Evolutionary conservation across 352 stramenopile species (phyloP).

Genomic region (Blastocystis sp.): DNA sequence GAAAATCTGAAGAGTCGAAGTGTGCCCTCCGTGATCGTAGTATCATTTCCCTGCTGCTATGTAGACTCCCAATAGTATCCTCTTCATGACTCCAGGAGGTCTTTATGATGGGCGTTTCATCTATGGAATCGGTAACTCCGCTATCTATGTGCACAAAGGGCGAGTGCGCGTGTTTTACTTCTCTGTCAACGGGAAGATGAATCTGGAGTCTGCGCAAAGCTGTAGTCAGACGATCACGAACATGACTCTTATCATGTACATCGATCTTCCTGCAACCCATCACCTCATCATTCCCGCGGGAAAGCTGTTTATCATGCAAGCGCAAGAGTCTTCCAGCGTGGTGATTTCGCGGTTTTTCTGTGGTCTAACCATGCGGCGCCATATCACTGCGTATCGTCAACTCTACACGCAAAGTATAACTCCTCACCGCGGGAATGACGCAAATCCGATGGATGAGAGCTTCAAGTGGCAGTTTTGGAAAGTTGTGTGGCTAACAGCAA

Average conservation of each 20-base stretch:
- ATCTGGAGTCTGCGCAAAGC: not conserved
- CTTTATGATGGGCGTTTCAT: constrained; percentile 20
- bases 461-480: constrained; percentile 62
- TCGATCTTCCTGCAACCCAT: not conserved
- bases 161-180: constrained; percentile 1
- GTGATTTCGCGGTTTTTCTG: constrained; percentile 41
- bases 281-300: not conserved
- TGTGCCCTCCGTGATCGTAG: not conserved
- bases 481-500: not conserved
- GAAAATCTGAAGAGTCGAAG: not conserved
- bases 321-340: not conserved
- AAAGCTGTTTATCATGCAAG: constrained; percentile 14
- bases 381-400: constrained; percentile 22
- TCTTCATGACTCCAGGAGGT: not conserved
- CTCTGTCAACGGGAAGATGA: not conserved
- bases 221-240: not conserved
- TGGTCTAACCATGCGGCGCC: not conserved
- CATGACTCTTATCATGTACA: not conserved
- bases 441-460: not conserved
- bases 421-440: not conserved
- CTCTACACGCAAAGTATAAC: not conserved
- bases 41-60: not conserved
- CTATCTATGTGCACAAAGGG: not conserved
- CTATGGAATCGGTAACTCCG: not conserved
- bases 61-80: not conserved